Evolutionary conservation across 148 eudicot genomes (phyloP).

Genomic region (Fallopia convolvulus): DNA sequence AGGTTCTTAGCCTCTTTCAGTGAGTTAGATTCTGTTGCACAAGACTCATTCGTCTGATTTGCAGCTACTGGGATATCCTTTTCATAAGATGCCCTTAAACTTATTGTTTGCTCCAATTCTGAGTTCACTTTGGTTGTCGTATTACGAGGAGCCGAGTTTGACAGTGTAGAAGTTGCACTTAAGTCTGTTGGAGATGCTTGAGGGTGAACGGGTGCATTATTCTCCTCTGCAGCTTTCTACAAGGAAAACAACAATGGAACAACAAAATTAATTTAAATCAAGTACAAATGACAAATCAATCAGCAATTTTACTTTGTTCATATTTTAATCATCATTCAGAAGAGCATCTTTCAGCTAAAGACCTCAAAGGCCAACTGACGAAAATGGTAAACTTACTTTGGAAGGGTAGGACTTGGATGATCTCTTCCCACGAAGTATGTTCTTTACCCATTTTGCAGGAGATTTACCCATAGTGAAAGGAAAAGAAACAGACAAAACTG

Average conservation of each 20-base stretch:
- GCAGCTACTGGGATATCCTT: background rate
- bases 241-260: background rate
- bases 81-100: background rate
- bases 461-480: slow-evolving; percentile 9
- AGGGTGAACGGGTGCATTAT: background rate
- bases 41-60: background rate
- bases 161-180: background rate
- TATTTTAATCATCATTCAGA: background rate
- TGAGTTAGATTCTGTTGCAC: slow-evolving; percentile 9
- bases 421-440: slow-evolving; percentile 10
- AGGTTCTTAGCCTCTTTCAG: slow-evolving; percentile 24
- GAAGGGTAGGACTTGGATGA: slow-evolving; percentile 12
- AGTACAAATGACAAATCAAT: background rate
- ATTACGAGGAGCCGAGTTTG: background rate
- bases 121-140: background rate
- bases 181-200: slow-evolving; percentile 5
- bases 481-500: slow-evolving; percentile 1
- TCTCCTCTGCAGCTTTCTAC: slow-evolving; percentile 11
- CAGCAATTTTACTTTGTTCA: background rate
- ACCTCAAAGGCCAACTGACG: too few relatives aligned
- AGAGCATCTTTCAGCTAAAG: background rate
- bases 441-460: slow-evolving; percentile 13
- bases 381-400: slow-evolving; percentile 9
- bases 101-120: background rate
- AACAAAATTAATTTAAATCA: background rate